These are phyloP conservation scores for Cryoendolithus antarcticus DNA, from an alignment of 2,329 filamentous ascomycete species.

Conservation along the genomic window DNA sequence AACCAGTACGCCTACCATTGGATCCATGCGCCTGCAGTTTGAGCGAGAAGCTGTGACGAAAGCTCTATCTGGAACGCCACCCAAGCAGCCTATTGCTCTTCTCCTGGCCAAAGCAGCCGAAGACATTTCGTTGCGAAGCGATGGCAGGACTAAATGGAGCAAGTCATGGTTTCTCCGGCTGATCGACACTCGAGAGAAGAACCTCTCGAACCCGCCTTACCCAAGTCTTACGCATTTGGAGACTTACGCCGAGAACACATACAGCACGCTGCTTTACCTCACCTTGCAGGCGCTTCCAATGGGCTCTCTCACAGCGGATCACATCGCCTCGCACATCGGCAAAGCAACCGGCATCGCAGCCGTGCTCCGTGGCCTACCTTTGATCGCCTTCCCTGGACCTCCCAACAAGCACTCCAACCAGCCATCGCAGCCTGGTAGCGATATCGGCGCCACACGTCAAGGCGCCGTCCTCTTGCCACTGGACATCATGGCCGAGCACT, in stretches of 20 bases:
- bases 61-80: slow-evolving; percentile 64
- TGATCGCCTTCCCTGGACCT: slow-evolving; percentile 68
- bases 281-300: slow-evolving; percentile 69
- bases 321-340: slow-evolving; percentile 87
- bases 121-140: slow-evolving; percentile 37
- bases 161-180: slow-evolving; percentile 51
- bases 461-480: slow-evolving; percentile 69
- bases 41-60: slow-evolving; percentile 78
- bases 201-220: slow-evolving; percentile 75
- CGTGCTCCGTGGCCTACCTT: slow-evolving; percentile 71
- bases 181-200: slow-evolving; percentile 67
- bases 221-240: slow-evolving; percentile 62
- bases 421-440: slow-evolving; percentile 25
- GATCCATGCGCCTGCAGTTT: slow-evolving; percentile 83
- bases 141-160: slow-evolving; percentile 39
- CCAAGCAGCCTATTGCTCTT: slow-evolving; percentile 82
- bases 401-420: slow-evolving; percentile 44
- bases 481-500: slow-evolving; percentile 74
- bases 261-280: slow-evolving; percentile 82
- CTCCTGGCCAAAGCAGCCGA: slow-evolving; percentile 63
- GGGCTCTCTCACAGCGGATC: slow-evolving; percentile 73
- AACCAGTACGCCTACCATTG: slow-evolving; percentile 77
- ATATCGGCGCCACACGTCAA: slow-evolving; percentile 35
- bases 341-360: slow-evolving; percentile 85
- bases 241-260: slow-evolving; percentile 86